Evolutionary conservation across 2,329 filamentous ascomycete species (phyloP).

Genomic region (Phaeoacremonium minimum): DNA sequence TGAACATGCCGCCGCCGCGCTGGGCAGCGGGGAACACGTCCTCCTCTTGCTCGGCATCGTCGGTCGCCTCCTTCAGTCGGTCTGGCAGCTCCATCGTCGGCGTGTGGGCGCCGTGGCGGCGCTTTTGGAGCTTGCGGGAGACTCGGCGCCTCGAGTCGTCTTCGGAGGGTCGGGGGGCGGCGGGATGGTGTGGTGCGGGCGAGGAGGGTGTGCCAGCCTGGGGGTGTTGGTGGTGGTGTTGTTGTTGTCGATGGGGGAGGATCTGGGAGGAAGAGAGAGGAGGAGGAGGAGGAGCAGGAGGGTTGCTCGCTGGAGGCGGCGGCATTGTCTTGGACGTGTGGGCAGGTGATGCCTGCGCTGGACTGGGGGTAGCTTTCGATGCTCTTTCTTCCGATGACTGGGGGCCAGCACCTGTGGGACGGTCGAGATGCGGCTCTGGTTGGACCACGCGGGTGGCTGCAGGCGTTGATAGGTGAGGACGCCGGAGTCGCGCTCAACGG

Average conservation of each 20-base stretch:
- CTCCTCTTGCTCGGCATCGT: conserved; percentile 44
- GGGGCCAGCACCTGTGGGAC: no score
- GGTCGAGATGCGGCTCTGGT: conserved; percentile 5
- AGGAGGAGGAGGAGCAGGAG: not conserved
- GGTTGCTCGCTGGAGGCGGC: no score
- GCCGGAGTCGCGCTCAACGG: no score
- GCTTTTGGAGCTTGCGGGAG: conserved; percentile 38
- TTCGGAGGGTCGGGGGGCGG: conserved; percentile 14
- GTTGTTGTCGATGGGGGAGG: conserved; percentile 1
- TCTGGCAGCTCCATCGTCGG: conserved; percentile 49
- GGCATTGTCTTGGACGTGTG: no score
- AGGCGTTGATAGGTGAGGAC: conserved; percentile 1
- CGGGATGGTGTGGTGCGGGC: conserved; percentile 4
- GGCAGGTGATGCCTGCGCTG: no score
- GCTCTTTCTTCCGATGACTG: no score
- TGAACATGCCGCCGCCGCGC: conserved; percentile 45
- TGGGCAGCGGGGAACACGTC: conserved; percentile 38
- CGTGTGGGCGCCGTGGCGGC: conserved; percentile 29
- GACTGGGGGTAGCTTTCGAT: no score
- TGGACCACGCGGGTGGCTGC: conserved; percentile 4
- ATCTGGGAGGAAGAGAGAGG: conserved; percentile 3
- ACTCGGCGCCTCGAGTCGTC: conserved; percentile 32
- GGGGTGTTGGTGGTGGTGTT: not conserved
- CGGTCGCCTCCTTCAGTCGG: conserved; percentile 41
- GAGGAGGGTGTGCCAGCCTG: not conserved